Base-by-base conservation (phyloP, 2,329 filamentous ascomycete species). In the Aspergillus jensenii region DNA sequence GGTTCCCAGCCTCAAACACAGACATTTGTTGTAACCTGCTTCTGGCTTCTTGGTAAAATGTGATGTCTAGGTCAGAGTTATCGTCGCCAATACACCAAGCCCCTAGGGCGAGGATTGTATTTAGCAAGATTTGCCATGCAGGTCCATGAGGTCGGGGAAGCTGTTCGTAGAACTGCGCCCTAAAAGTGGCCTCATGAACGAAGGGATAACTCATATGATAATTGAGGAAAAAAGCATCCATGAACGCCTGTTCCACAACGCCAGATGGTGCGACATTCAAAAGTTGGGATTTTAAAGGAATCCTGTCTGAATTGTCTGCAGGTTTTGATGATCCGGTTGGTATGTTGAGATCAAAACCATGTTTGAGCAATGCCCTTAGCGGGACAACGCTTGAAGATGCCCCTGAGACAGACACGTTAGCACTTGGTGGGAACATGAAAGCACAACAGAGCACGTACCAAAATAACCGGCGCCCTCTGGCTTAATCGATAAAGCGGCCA, bases 151-250 rank as follows among this genome's bases (percentile, higher is more conserved):
- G 78, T 3, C 77, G 72, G 12, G 75, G 67, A n/a, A 78, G 74
- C 15, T 77, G 71, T 46, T 78, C 74, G 25, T 76, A 70, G 58
- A 78, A 80, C 56, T 80, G 78, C 14, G 78, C 78, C 52, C 78
- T 70, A 56, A 81, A 81, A 0, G 75, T 78, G 6, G 74, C 71
- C 61, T 82, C 79, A 53, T 81, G 77, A 8, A 81, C 68, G 41
- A 81, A 75, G 1, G 79, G 79, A 62, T 81, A 81, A 44, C 75
- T 76, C 6, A 71, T 68, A 60, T 81, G 78, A 59, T 81, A 81
- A 23, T 78, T 72, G 19, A 72, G 62, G 55, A 81, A 82, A 62
- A 79, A 82, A 1, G 76, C 74, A 56, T 81, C 75, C 55, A 78
- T 75, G 39, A 78, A 75, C 3, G 74, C 70, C 60, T 76, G 73